phyloP scores from a whole-genome alignment of 2,329 filamentous ascomycete species.

The Fusarium tricinctum region DNA sequence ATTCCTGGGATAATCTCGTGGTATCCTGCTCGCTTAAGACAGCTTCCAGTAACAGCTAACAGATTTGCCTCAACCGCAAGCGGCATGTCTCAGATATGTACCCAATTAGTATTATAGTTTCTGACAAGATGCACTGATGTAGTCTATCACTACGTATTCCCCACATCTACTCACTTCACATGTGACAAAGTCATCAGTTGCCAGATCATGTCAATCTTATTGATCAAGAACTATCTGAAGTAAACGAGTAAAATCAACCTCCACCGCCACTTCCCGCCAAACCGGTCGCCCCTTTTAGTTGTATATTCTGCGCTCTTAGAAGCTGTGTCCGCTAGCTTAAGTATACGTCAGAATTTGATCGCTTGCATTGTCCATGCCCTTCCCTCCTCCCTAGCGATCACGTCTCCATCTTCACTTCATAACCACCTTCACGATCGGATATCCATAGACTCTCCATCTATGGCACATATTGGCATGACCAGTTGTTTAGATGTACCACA shows the following conservation, averaged over 20 bases:
- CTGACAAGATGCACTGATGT: background rate
- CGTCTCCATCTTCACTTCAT: slow-evolving; percentile 5
- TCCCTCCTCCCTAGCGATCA: slow-evolving; percentile 41
- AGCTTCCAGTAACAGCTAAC: background rate
- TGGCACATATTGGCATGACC: background rate
- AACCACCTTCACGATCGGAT: background rate
- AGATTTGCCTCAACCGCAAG: slow-evolving; percentile 10
- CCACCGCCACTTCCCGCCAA: slow-evolving; percentile 55
- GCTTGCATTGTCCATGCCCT: slow-evolving; percentile 36
- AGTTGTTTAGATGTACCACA: slow-evolving; percentile 60
- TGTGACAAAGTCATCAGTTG: background rate
- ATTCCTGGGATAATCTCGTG: background rate
- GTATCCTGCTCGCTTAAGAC: background rate
- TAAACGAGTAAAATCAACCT: slow-evolving; percentile 47
- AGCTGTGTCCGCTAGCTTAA: slow-evolving; percentile 8
- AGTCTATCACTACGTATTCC: background rate
- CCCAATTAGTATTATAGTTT: no score
- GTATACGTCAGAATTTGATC: slow-evolving; percentile 16
- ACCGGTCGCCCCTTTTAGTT: slow-evolving; percentile 54
- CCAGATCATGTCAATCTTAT: slow-evolving; percentile 24
- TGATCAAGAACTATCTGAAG: slow-evolving; percentile 32
- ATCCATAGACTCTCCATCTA: background rate
- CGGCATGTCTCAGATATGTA: background rate
- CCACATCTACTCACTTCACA: slow-evolving; percentile 4
- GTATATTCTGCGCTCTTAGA: slow-evolving; percentile 14